Conservation (phyloP, 495 filamentous ascomycete species). For the Pyrenopolyporus hunteri region DNA sequence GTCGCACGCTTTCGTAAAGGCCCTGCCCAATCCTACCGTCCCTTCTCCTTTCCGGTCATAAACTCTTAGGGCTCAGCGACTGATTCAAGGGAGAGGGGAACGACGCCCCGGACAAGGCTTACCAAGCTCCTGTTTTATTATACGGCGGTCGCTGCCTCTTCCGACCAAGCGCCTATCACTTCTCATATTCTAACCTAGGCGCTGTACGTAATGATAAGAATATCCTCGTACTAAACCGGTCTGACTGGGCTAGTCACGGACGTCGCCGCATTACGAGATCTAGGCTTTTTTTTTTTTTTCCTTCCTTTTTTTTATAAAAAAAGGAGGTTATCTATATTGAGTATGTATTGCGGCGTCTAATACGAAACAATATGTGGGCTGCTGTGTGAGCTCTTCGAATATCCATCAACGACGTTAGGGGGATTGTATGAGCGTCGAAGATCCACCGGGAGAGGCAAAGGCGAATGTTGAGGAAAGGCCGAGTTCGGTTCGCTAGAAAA, state of each 20-base stretch:
- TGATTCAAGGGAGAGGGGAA: conserved; percentile 22
- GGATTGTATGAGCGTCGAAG: not conserved
- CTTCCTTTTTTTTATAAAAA: too few species aligned
- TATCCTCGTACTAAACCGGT: not conserved
- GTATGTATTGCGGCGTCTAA: not conserved
- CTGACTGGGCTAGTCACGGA: conserved; percentile 9
- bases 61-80: conserved; percentile 9
- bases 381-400: not conserved
- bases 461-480: conserved; percentile 6
- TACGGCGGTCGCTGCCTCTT: conserved; percentile 25
- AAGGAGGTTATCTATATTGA: too few species aligned
- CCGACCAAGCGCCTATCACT: conserved; percentile 24
- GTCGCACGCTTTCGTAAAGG: conserved; percentile 27
- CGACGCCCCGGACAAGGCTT: conserved; percentile 9
- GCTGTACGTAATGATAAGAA: conserved; percentile 19
- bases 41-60: conserved; percentile 16
- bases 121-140: conserved; percentile 22
- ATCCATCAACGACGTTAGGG: conserved; percentile 1
- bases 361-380: conserved; percentile 10
- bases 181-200: conserved; percentile 17
- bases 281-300: too few species aligned
- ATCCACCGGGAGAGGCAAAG: conserved; percentile 18
- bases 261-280: conserved; percentile 17
- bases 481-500: not conserved
- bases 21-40: conserved; percentile 29